Evolutionary conservation across 495 filamentous ascomycete genomes (phyloP), one percentile per base, ranked within the genome.

Genomic region (Talaromyces wortmannii): DNA sequence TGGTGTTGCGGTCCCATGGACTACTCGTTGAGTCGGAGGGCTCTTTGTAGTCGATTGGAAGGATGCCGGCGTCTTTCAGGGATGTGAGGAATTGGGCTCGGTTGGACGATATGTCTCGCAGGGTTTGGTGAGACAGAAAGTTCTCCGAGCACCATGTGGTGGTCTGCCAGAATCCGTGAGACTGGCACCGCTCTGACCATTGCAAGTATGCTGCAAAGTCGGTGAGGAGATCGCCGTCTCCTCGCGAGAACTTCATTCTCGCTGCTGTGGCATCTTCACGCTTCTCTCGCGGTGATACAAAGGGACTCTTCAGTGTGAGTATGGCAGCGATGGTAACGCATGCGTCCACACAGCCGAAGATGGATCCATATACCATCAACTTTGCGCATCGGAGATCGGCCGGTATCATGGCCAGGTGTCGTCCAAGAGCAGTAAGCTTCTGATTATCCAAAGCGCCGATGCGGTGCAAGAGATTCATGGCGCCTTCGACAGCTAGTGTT

Each of bases 341-440:
- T 45, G 92, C 79, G 60, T 95, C 89, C 13, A 97, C 83, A 60
- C 91, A 96, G 16, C 88, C 87, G 63, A 98, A 97, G 45, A 91
- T 92, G 2, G 90, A 87, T 13, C 94, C 95, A 60, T 95, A 96
- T 13, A 98, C 90, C 82, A 98, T 88, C 7, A 98, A 81, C 68
- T 98, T 98, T 16, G 87, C 88, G 66, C 90, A 96, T 10, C 95
- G 84, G 29, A 98, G 75, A 59, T 98, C 94, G 1, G 95, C 91
- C 4, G 94, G 94, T 43, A 98, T 96, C 85, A 95, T 87, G 40
- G 91, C 84, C 8, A 98, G 73, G 70, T 97, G 92, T 46, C 88
- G 81, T 42, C 94, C 94, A 1, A 98, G 83, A 0, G 91, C 91
- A 0, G 94, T 97, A 43, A 98, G 75, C 55, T 89, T 83, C 51